Percentiles rank a stretch among this genome's conserved stretches.
These are phyloP conservation scores for Xylariales sp. DNA, from an alignment of 2,329 filamentous ascomycete genomes.

Conservation along the genomic window DNA sequence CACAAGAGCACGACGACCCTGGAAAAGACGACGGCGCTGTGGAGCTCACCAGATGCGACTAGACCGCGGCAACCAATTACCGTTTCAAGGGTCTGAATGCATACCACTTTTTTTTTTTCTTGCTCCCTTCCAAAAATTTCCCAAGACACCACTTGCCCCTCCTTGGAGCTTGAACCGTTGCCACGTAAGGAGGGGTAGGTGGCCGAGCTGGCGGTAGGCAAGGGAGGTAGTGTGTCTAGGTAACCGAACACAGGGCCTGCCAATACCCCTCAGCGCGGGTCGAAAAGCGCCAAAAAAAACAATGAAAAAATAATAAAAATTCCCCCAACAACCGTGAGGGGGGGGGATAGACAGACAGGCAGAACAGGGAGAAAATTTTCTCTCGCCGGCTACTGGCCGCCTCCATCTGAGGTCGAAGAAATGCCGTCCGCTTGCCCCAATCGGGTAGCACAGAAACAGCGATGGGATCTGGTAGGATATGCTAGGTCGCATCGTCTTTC, in stretches of 20 bases:
- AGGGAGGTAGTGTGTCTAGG: not conserved
- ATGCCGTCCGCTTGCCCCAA: constrained; percentile 16
- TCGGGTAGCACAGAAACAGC: constrained; percentile 6
- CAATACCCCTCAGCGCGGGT: not conserved
- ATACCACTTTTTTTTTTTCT: constrained; percentile 11
- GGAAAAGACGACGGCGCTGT: constrained; percentile 11
- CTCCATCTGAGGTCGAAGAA: constrained; percentile 5
- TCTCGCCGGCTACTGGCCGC: constrained; percentile 1
- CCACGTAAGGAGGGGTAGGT: constrained; percentile 32
- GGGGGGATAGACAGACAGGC: not conserved
- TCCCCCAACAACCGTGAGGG: not conserved
- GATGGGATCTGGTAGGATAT: constrained; percentile 3
- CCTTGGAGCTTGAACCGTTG: constrained; percentile 18
- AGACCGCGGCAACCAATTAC: constrained; percentile 19
- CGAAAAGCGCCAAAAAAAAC: not conserved
- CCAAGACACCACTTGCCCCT: constrained; percentile 19
- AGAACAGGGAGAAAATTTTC: constrained; percentile 21
- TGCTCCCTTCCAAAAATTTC: not conserved
- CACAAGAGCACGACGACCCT: not conserved
- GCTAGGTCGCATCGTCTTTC: constrained; percentile 22
- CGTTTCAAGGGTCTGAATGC: constrained; percentile 18
- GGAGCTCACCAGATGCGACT: constrained; percentile 18
- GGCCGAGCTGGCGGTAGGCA: constrained; percentile 1
- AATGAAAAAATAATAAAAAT: too few relatives aligned
- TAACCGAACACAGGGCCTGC: not conserved